Evolutionary conservation across 805 yeast genomes (phyloP).

Genomic region (Debaryomyces prosopidis): DNA sequence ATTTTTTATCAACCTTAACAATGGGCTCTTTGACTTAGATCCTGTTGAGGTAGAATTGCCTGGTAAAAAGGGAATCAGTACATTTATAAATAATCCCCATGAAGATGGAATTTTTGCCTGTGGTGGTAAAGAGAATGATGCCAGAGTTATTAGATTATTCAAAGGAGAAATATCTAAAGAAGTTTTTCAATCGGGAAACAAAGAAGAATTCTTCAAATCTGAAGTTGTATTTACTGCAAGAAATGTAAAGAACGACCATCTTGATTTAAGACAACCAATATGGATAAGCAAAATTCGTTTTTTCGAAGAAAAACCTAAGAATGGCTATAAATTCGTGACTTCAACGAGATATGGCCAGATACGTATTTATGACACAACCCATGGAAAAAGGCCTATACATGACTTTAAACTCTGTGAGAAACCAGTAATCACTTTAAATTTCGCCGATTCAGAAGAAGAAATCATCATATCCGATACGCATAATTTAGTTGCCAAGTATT

Average conservation of each 20-base stretch:
- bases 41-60: slow-evolving; percentile 35
- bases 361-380: slow-evolving; percentile 67
- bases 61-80: slow-evolving; percentile 46
- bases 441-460: slow-evolving; percentile 32
- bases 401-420: slow-evolving; percentile 55
- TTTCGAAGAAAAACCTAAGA: slow-evolving; percentile 30
- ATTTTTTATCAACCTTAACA: slow-evolving; percentile 36
- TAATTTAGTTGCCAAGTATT: slow-evolving; percentile 58
- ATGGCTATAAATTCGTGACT: slow-evolving; percentile 55
- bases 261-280: slow-evolving; percentile 81
- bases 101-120: slow-evolving; percentile 60
- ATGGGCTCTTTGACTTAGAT: slow-evolving; percentile 23
- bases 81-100: slow-evolving; percentile 49
- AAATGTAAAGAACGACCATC: slow-evolving; percentile 76
- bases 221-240: slow-evolving; percentile 63
- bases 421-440: slow-evolving; percentile 48
- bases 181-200: slow-evolving; percentile 17
- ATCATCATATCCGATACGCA: slow-evolving; percentile 75
- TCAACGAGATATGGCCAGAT: slow-evolving; percentile 77
- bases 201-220: slow-evolving; percentile 18
- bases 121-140: slow-evolving; percentile 86
- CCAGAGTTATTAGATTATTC: slow-evolving; percentile 48
- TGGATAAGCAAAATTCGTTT: slow-evolving; percentile 67
- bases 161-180: slow-evolving; percentile 18
- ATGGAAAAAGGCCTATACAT: slow-evolving; percentile 68